These are phyloP conservation scores for Fusarium chaquense DNA, from an alignment of 2,329 filamentous ascomycete species.

Conservation along the genomic window DNA sequence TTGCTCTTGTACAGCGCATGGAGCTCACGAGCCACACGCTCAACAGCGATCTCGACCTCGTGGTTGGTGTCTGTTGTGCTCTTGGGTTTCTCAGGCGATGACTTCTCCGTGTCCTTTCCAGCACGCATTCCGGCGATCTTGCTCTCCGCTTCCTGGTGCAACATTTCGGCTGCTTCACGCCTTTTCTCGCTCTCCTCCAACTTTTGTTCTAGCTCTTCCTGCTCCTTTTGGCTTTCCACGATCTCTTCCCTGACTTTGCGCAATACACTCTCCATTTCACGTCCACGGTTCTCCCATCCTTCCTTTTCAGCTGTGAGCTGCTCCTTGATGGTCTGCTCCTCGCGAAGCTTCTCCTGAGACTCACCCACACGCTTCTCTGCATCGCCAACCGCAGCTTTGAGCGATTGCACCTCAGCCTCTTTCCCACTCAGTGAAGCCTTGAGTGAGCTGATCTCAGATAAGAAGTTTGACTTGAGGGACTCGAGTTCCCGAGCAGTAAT, in stretches of 20 bases:
- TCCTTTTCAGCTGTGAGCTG: slow-evolving; percentile 79
- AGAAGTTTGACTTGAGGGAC: slow-evolving; percentile 87
- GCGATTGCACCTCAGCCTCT: slow-evolving; percentile 87
- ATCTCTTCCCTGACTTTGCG: slow-evolving; percentile 86
- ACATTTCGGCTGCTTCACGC: slow-evolving; percentile 78
- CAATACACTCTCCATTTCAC: slow-evolving; percentile 87
- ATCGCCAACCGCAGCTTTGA: slow-evolving; percentile 89
- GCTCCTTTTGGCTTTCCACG: slow-evolving; percentile 80
- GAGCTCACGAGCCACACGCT: slow-evolving; percentile 93
- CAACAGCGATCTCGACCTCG: slow-evolving; percentile 86
- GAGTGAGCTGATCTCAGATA: slow-evolving; percentile 94
- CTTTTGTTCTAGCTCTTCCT: slow-evolving; percentile 80
- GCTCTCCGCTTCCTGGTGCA: slow-evolving; percentile 80
- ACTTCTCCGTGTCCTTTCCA: slow-evolving; percentile 61
- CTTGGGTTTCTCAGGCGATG: slow-evolving; percentile 56
- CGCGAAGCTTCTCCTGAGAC: slow-evolving; percentile 83
- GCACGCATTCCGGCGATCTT: slow-evolving; percentile 80
- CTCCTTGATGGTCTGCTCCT: slow-evolving; percentile 78
- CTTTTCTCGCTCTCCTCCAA: slow-evolving; percentile 82
- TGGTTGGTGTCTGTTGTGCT: slow-evolving; percentile 53
- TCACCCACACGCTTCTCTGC: slow-evolving; percentile 93
- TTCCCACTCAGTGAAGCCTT: slow-evolving; percentile 92
- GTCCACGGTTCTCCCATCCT: slow-evolving; percentile 85
- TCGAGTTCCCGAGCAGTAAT: slow-evolving; percentile 94
- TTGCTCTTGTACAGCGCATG: slow-evolving; percentile 96